phyloP scores from a whole-genome alignment of 1,139 yeast species.

The Meyerozyma guilliermondii region DNA sequence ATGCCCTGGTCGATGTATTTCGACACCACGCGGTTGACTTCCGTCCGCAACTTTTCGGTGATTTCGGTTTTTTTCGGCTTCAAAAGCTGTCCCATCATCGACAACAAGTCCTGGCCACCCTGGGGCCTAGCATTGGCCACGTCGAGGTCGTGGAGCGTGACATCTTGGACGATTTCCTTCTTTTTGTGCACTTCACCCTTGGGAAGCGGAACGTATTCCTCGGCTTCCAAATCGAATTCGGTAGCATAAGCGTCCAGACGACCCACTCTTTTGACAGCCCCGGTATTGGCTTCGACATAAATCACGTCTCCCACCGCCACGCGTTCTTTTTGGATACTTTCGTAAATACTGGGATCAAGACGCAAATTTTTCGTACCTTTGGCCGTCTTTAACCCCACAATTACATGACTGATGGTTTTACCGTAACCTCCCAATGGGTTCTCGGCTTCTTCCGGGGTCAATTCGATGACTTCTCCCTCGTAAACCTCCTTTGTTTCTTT shows the following conservation, averaged over 20 bases:
- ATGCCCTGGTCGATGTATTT: constrained; percentile 97
- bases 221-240: constrained; percentile 96
- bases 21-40: constrained; percentile 93
- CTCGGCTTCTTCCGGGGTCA: constrained; percentile 95
- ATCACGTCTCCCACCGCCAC: constrained; percentile 95
- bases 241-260: constrained; percentile 98
- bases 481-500: constrained; percentile 97
- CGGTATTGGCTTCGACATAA: constrained; percentile 95
- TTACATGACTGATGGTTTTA: constrained; percentile 89
- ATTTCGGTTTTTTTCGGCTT: constrained; percentile 98
- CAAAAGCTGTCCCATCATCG: constrained; percentile 97
- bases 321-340: constrained; percentile 91
- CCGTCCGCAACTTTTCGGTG: constrained; percentile 88
- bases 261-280: constrained; percentile 96
- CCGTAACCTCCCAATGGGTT: constrained; percentile 98
- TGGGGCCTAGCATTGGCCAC: constrained; percentile 96
- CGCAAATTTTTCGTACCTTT: constrained; percentile 92
- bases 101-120: constrained; percentile 97
- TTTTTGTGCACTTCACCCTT: constrained; percentile 98
- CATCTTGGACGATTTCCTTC: constrained; percentile 97
- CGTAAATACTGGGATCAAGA: constrained; percentile 93
- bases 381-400: constrained; percentile 91
- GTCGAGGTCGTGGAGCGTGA: constrained; percentile 91
- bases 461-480: constrained; percentile 96
- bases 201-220: constrained; percentile 96